A percentile compares a stretch with the other conserved stretches of the same genome.
Conservation (phyloP, 768 basidiomycete species). For the Agrocybe chaxingu region DNA sequence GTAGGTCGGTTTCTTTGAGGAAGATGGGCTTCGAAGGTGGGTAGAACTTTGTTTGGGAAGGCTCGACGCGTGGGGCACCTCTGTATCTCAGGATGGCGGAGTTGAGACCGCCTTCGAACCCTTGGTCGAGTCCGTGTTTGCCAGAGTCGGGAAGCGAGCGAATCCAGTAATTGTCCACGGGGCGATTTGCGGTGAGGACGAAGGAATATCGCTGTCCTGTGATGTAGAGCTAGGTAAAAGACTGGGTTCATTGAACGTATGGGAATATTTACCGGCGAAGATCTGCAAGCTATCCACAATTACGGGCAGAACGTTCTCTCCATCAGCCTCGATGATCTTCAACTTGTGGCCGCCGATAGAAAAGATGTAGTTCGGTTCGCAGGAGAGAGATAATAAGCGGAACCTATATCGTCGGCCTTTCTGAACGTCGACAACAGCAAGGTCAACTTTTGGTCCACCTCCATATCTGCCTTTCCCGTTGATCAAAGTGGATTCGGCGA, state of each 20-base stretch:
- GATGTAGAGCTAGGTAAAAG: background rate
- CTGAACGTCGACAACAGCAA: constrained; percentile 41
- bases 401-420: constrained; percentile 45
- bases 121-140: constrained; percentile 5
- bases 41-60: constrained; percentile 8
- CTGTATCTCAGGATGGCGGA: constrained; percentile 38
- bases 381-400: constrained; percentile 47
- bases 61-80: constrained; percentile 27
- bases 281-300: constrained; percentile 39
- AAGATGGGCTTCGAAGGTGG: too few species aligned
- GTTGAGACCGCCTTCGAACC: constrained; percentile 29
- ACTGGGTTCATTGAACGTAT: background rate
- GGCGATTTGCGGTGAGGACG: constrained; percentile 35
- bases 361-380: constrained; percentile 38
- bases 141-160: constrained; percentile 23
- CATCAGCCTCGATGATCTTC: constrained; percentile 34
- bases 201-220: constrained; percentile 35
- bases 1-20: too few species aligned
- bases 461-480: constrained; percentile 46
- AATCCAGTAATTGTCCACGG: constrained; percentile 43
- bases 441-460: constrained; percentile 32
- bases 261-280: constrained; percentile 23
- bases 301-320: constrained; percentile 27
- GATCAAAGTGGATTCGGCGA: constrained; percentile 18
- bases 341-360: constrained; percentile 37